phyloP scores from a whole-genome alignment of 1,284 basidiomycete genomes.

The Ceratobasidium sp. region DNA sequence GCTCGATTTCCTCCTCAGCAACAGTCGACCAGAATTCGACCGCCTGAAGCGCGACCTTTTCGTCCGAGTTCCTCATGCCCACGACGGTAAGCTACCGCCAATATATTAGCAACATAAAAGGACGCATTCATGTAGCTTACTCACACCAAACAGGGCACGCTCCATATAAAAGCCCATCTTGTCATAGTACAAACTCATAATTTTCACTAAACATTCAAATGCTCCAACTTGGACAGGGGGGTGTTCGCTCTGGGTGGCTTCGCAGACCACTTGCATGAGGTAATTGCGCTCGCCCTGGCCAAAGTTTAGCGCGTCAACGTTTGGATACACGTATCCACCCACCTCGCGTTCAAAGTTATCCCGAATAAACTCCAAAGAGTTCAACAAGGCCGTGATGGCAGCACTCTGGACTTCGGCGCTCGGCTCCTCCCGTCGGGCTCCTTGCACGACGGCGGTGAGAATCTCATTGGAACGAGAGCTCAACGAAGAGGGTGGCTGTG shows the following conservation, averaged over 20 bases:
- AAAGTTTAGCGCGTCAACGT: conserved; percentile 31
- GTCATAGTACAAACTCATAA: conserved; percentile 98
- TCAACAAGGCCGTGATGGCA: conserved; percentile 90
- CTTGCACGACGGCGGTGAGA: conserved; percentile 96
- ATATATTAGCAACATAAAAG: conserved; percentile 45
- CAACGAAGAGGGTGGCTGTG: conserved; percentile 87
- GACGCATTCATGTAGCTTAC: conserved; percentile 49
- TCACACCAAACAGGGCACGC: conserved; percentile 92
- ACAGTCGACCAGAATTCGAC: conserved; percentile 99
- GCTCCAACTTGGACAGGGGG: conserved; percentile 87
- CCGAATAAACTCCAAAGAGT: conserved; percentile 96
- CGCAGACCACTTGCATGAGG: conserved; percentile 99
- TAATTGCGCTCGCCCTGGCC: conserved; percentile 94
- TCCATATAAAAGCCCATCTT: conserved; percentile 99
- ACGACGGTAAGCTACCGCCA: conserved; percentile 86
- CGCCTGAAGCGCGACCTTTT: conserved; percentile 91
- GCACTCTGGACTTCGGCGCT: conserved; percentile 94
- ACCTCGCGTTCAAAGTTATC: conserved; percentile 98
- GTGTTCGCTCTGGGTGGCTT: conserved; percentile 87
- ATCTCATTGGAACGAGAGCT: conserved; percentile 94
- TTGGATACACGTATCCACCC: conserved; percentile 47
- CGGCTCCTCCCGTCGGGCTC: conserved; percentile 93
- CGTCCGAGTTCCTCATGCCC: conserved; percentile 94
- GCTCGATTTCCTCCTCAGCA: conserved; percentile 95
- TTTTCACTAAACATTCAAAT: conserved; percentile 93